phyloP scores from a whole-genome alignment of 2,329 filamentous ascomycete genomes.

The Pyricularia grisea region DNA sequence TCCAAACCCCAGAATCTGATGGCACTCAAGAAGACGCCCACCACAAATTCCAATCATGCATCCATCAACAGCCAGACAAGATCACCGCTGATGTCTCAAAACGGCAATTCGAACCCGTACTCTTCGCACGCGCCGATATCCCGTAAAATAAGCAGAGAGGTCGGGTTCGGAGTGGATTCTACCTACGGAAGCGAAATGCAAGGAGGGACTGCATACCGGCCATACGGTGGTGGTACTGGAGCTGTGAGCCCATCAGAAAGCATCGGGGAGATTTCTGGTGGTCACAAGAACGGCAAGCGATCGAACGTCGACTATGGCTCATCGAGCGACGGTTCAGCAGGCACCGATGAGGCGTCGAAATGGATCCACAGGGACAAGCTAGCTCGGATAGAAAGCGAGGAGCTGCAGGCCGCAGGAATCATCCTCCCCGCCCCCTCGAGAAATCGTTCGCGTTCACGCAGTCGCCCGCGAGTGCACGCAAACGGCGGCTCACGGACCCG shows the following conservation, averaged over 20 bases:
- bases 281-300: slow-evolving; percentile 7
- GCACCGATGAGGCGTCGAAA: slow-evolving; percentile 48
- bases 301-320: slow-evolving; percentile 4
- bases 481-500: not conserved
- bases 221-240: not conserved
- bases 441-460: slow-evolving; percentile 30
- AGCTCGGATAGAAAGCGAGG: slow-evolving; percentile 69
- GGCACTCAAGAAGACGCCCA: slow-evolving; percentile 8
- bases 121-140: not conserved
- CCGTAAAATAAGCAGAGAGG: not conserved
- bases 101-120: slow-evolving; percentile 8
- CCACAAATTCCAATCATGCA: slow-evolving; percentile 2
- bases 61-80: slow-evolving; percentile 9
- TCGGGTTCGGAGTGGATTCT: not conserved
- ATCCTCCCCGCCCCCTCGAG: slow-evolving; percentile 37
- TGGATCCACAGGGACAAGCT: slow-evolving; percentile 86
- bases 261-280: not conserved
- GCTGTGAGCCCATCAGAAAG: not conserved
- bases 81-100: slow-evolving; percentile 7
- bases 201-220: slow-evolving; percentile 8
- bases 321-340: not conserved
- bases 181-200: slow-evolving; percentile 1
- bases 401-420: slow-evolving; percentile 71
- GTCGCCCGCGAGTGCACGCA: slow-evolving; percentile 16
- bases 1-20: slow-evolving; percentile 7